A percentile compares a stretch with the other conserved stretches of the same genome.
Evolutionary conservation across 345 rosid species (phyloP).

Genomic region (Zanthoxylum bungeanum): DNA sequence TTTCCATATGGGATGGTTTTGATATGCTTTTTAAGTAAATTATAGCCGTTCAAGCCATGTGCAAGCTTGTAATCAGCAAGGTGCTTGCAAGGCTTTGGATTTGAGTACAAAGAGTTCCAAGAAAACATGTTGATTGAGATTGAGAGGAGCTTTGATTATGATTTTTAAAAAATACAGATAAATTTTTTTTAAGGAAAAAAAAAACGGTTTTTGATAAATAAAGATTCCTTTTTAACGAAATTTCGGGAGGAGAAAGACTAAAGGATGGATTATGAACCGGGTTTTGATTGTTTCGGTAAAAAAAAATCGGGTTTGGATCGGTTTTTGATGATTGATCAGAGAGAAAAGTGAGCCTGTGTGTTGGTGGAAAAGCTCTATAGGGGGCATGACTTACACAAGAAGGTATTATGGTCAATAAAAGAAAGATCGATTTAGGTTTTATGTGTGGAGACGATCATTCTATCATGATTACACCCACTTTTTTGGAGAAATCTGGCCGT

Average conservation of each 20-base stretch:
- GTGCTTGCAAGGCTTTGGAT: conserved; percentile 70
- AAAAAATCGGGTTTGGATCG: neutral
- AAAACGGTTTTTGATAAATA: neutral
- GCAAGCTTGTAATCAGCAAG: conserved; percentile 73
- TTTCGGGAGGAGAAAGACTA: neutral
- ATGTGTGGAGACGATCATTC: neutral
- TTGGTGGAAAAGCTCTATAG: neutral
- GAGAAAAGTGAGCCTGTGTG: neutral
- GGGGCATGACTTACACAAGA: conserved; percentile 11
- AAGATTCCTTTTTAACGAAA: conserved; percentile 5
- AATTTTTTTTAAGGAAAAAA: neutral
- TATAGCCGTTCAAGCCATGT: conserved; percentile 53
- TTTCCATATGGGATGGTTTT: conserved; percentile 46
- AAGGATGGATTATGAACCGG: neutral
- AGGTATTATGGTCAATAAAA: conserved; percentile 1
- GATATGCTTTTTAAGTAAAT: conserved; percentile 44
- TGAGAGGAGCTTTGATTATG: conserved; percentile 3
- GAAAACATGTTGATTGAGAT: conserved; percentile 42
- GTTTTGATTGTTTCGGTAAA: conserved; percentile 10
- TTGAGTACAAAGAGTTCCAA: conserved; percentile 37
- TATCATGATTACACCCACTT: neutral
- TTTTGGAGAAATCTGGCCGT: neutral
- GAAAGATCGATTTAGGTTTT: neutral
- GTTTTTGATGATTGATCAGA: conserved; percentile 15
- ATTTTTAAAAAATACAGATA: conserved; percentile 4